These are phyloP conservation scores for Cucurbita pepo DNA, from an alignment of 306 rosid species.

Conservation along the genomic window DNA sequence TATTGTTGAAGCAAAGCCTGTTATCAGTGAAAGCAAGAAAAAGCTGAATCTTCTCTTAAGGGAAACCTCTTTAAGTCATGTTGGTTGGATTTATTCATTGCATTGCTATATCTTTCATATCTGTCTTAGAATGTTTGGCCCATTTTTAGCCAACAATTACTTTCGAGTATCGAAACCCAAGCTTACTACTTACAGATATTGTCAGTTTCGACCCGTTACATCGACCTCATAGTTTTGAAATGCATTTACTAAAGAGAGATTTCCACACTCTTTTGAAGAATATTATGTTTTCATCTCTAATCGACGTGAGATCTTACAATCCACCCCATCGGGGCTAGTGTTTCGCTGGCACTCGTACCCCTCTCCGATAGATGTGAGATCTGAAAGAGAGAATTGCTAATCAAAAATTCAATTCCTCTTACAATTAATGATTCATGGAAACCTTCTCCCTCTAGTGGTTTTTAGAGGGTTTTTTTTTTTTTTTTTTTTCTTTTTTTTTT, in stretches of 20 bases:
- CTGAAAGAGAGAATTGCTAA: background rate
- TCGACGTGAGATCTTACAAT: no score
- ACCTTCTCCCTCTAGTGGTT: background rate
- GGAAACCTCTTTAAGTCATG: background rate
- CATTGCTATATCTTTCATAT: background rate
- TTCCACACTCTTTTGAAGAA: no score
- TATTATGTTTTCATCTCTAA: no score
- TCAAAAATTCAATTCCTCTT: background rate
- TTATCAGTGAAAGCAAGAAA: background rate
- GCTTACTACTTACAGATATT: no score
- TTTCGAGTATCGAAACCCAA: no score
- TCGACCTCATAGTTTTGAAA: no score
- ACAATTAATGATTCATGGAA: background rate
- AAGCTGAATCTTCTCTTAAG: background rate
- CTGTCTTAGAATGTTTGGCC: conserved; percentile 1
- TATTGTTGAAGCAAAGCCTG: conserved; percentile 1
- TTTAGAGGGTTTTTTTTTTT: background rate
- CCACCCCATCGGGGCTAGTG: no score
- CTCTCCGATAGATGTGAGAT: no score
- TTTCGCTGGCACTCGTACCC: no score
- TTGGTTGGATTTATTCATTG: background rate
- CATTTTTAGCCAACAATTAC: background rate
- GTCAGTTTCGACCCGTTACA: no score
- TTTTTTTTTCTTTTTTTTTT: background rate
- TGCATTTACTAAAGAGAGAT: no score